Percentiles rank a stretch among this genome's conserved stretches.
Evolutionary conservation across 768 basidiomycete genomes (phyloP).

Genomic region (Pleurotus eryngii): DNA sequence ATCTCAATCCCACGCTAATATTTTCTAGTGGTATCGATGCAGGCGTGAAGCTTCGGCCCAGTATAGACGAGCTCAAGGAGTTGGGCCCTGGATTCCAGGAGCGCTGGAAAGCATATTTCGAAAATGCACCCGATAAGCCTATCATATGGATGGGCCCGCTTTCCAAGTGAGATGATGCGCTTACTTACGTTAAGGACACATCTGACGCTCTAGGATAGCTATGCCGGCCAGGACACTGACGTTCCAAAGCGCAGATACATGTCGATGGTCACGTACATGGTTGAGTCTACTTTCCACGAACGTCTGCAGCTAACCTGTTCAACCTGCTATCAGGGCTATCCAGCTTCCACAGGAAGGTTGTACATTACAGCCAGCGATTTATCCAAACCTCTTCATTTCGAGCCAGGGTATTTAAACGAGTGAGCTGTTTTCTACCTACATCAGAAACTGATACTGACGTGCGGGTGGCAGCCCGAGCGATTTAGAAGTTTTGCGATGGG

Average conservation of each 20-base stretch:
- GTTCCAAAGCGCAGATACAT: not conserved
- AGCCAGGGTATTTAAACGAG: slow-evolving; percentile 44
- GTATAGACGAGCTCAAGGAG: slow-evolving; percentile 41
- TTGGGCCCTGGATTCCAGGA: slow-evolving; percentile 46
- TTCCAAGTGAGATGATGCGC: too few species aligned
- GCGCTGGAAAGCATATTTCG: slow-evolving; percentile 51
- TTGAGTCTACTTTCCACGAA: too few species aligned
- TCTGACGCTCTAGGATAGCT: not conserved
- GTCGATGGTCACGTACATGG: not conserved
- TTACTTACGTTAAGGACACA: too few species aligned
- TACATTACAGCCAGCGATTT: slow-evolving; percentile 45
- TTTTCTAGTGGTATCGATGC: slow-evolving; percentile 49
- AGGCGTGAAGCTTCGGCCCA: slow-evolving; percentile 56
- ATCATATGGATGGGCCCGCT: slow-evolving; percentile 23
- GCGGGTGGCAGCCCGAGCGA: slow-evolving; percentile 34
- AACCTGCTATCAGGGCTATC: slow-evolving; percentile 34
- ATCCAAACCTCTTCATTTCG: slow-evolving; percentile 40
- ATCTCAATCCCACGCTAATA: not conserved
- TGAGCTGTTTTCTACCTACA: slow-evolving; percentile 20
- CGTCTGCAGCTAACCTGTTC: too few species aligned
- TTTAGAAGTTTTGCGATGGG: slow-evolving; percentile 42
- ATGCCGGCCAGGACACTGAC: not conserved
- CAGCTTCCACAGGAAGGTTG: slow-evolving; percentile 41
- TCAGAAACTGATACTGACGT: not conserved
- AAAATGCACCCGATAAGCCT: slow-evolving; percentile 51